Percentiles rank a stretch among this genome's conserved stretches.
These are phyloP conservation scores for Rhodotorula diobovata DNA, from an alignment of 768 basidiomycete genomes.

Conservation along the genomic window DNA sequence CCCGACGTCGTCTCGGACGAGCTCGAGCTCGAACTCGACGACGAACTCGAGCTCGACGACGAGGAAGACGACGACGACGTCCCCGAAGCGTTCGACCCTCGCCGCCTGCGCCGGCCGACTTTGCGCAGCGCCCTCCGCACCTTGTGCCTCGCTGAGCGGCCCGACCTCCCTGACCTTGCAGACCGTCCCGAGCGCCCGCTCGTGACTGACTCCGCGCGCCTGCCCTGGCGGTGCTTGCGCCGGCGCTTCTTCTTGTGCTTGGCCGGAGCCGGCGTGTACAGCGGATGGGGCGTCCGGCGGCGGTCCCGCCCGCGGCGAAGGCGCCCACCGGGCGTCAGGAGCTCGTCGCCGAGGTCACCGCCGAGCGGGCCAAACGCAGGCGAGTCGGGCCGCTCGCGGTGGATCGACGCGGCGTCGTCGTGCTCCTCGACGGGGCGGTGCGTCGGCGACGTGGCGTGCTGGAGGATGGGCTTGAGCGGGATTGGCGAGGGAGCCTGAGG, in stretches of 20 bases:
- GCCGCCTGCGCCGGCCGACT: conserved; percentile 9
- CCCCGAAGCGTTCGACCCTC: conserved; percentile 7
- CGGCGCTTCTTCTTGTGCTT: background rate
- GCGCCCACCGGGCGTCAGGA: background rate
- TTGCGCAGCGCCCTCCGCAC: conserved; percentile 27
- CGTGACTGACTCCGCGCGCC: conserved; percentile 17
- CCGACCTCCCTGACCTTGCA: conserved; percentile 12
- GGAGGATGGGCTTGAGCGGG: conserved; percentile 23
- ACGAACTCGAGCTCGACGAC: conserved; percentile 46
- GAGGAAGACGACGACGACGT: conserved; percentile 50
- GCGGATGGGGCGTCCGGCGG: conserved; percentile 31
- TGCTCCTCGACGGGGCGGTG: background rate
- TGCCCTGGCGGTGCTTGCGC: conserved; percentile 16
- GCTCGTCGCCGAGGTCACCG: conserved; percentile 15
- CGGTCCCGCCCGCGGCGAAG: background rate
- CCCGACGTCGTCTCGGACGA: conserved; percentile 45
- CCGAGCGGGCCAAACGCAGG: conserved; percentile 25
- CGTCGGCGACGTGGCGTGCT: background rate
- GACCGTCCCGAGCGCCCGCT: conserved; percentile 15
- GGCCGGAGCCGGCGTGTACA: conserved; percentile 32
- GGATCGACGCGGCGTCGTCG: conserved; percentile 9
- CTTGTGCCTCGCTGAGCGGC: conserved; percentile 24
- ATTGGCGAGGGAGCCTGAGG: conserved; percentile 4
- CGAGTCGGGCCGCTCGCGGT: conserved; percentile 12
- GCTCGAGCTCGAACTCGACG: conserved; percentile 49